Percentiles rank a stretch among this genome's conserved stretches.
Conservation (phyloP, 2,329 filamentous ascomycete genomes). For the Arthrobotrys sphaeroides region DNA sequence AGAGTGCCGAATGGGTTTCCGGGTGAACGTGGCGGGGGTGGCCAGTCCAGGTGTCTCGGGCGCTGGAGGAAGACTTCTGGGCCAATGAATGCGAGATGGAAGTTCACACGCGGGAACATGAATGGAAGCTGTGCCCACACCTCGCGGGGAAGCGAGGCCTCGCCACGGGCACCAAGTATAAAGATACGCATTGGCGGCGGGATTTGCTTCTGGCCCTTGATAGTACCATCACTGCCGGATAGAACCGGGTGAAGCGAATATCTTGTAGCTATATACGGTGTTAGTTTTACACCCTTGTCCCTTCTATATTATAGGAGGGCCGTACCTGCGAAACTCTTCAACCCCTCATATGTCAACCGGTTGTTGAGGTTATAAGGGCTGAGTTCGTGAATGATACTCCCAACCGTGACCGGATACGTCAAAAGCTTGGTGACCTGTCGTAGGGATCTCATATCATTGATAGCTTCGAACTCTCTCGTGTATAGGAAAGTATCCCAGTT, state of each 20-base stretch:
- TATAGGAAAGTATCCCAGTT: conserved; percentile 99
- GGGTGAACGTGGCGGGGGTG: conserved; percentile 83
- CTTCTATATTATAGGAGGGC: conserved; percentile 54
- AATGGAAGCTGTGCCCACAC: conserved; percentile 95
- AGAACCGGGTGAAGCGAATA: conserved; percentile 92
- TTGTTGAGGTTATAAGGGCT: conserved; percentile 87
- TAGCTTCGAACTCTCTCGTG: conserved; percentile 86
- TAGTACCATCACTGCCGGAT: conserved; percentile 65
- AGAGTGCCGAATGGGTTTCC: conserved; percentile 92
- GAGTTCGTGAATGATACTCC: conserved; percentile 89
- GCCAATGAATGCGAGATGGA: conserved; percentile 93
- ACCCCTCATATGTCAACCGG: conserved; percentile 82
- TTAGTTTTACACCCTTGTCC: conserved; percentile 17
- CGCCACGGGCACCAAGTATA: conserved; percentile 92
- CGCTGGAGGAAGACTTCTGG: conserved; percentile 96
- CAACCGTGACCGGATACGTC: conserved; percentile 92
- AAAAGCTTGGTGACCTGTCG: conserved; percentile 90
- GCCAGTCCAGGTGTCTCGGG: conserved; percentile 79
- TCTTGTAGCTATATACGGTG: conserved; percentile 73
- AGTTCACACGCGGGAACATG: conserved; percentile 88
- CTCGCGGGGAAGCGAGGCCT: conserved; percentile 91
- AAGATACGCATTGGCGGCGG: conserved; percentile 92
- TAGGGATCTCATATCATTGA: conserved; percentile 90
- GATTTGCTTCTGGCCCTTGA: conserved; percentile 73
- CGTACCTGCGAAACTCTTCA: conserved; percentile 92